Percentiles rank a stretch among this genome's conserved stretches.
Evolutionary conservation across 1,139 yeast genomes (phyloP).

Genomic region (Saccharomyces hybrid): DNA sequence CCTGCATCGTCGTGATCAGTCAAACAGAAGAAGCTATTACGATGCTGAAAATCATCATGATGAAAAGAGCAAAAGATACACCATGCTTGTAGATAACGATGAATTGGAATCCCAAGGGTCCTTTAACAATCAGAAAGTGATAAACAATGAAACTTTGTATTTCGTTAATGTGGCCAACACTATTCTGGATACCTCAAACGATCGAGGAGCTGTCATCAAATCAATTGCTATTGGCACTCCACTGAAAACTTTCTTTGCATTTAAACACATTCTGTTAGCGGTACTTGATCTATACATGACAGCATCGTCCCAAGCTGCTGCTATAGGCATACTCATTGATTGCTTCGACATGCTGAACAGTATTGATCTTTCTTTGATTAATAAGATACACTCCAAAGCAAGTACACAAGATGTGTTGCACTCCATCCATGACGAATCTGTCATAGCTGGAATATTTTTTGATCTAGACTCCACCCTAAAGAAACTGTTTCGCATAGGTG

Average conservation of each 20-base stretch:
- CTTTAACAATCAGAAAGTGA: conserved; percentile 1
- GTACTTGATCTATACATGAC: conserved; percentile 46
- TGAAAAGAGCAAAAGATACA: neutral
- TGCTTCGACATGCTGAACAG: conserved; percentile 24
- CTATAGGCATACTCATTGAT: conserved; percentile 14
- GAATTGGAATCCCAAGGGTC: conserved; percentile 5
- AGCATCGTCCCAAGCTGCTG: conserved; percentile 11
- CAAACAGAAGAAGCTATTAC: neutral
- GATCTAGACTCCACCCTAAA: conserved; percentile 10
- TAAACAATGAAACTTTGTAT: conserved; percentile 10
- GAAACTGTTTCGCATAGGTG: conserved; percentile 13
- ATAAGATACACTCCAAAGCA: conserved; percentile 12
- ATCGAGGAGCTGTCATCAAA: conserved; percentile 26
- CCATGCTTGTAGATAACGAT: conserved; percentile 12
- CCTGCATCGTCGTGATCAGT: neutral
- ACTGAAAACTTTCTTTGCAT: conserved; percentile 43
- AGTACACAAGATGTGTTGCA: conserved; percentile 18
- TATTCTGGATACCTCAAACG: conserved; percentile 18
- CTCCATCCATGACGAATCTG: conserved; percentile 16
- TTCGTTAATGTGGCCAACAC: conserved; percentile 26
- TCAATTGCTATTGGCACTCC: conserved; percentile 41
- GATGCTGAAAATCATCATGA: neutral
- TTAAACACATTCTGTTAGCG: conserved; percentile 26
- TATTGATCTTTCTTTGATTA: conserved; percentile 19
- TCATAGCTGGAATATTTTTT: conserved; percentile 10